Percentiles rank a stretch among this genome's conserved stretches.
Evolutionary conservation across 1,284 basidiomycete species (phyloP).

Genomic region (Austroboletus niveus): DNA sequence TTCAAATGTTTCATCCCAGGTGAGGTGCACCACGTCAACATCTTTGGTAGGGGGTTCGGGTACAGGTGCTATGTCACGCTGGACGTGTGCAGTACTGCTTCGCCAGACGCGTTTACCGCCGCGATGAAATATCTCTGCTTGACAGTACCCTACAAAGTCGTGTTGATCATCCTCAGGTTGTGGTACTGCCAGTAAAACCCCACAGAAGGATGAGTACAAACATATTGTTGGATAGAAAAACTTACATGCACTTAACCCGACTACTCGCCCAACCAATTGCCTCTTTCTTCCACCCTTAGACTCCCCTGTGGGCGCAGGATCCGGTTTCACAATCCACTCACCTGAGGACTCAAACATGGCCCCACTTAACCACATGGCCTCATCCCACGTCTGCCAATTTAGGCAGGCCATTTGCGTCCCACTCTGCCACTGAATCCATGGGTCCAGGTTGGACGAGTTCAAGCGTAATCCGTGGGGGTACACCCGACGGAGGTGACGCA

Average conservation of each 20-base stretch:
- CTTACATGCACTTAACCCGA: conserved; percentile 49
- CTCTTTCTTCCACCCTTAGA: conserved; percentile 19
- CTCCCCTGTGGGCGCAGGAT: not conserved
- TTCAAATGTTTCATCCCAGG: conserved; percentile 46
- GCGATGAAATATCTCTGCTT: conserved; percentile 42
- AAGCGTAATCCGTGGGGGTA: conserved; percentile 61
- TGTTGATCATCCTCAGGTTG: conserved; percentile 35
- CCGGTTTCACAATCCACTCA: conserved; percentile 58
- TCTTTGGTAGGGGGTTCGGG: not conserved
- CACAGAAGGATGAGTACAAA: not conserved
- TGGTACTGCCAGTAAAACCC: conserved; percentile 36
- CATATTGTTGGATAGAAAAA: conserved; percentile 3
- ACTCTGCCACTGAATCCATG: conserved; percentile 54
- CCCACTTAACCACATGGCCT: conserved; percentile 56
- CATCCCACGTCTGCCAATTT: conserved; percentile 62
- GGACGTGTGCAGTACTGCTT: conserved; percentile 33
- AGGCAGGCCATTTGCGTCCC: conserved; percentile 63
- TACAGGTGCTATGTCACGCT: conserved; percentile 26
- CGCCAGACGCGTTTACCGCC: conserved; percentile 40
- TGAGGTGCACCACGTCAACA: conserved; percentile 35
- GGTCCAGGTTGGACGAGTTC: conserved; percentile 51
- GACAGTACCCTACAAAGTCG: conserved; percentile 40
- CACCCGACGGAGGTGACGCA: conserved; percentile 50
- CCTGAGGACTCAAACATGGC: conserved; percentile 59
- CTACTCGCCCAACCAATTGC: conserved; percentile 37